phyloP scores from a whole-genome alignment of 768 basidiomycete species.

The Neoboletus subvelutipes region DNA sequence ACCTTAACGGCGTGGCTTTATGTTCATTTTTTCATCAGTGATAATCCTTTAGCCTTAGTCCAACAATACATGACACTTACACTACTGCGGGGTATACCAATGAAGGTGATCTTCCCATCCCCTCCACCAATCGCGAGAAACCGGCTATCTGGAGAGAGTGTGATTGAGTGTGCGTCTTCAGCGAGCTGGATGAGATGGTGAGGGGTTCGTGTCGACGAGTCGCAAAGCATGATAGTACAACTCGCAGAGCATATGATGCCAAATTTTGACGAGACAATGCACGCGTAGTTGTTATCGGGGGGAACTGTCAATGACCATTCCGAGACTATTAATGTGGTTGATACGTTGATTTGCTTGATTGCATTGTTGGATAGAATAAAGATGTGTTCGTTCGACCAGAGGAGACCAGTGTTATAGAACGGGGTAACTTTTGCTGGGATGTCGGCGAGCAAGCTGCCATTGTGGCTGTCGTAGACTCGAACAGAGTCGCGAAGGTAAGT shows the following conservation, averaged over 20 bases:
- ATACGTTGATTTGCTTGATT: neutral
- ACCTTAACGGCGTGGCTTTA: neutral
- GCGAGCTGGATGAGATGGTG: neutral
- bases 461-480: slow-evolving; percentile 7
- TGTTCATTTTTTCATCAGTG: neutral
- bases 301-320: slow-evolving; percentile 1
- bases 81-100: neutral
- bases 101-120: slow-evolving; percentile 2
- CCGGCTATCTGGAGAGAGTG: neutral
- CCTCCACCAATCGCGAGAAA: slow-evolving; percentile 4
- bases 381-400: slow-evolving; percentile 5
- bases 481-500: slow-evolving; percentile 4
- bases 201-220: neutral
- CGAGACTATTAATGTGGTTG: neutral
- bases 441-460: neutral
- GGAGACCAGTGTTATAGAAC: slow-evolving; percentile 15
- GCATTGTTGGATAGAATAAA: slow-evolving; percentile 2
- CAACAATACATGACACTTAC: neutral
- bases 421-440: slow-evolving; percentile 5
- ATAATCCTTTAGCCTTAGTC: neutral
- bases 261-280: slow-evolving; percentile 7
- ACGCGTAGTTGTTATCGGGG: slow-evolving; percentile 5
- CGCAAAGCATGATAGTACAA: neutral
- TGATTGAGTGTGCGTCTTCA: slow-evolving; percentile 9
- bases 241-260: slow-evolving; percentile 3